Percentiles rank a stretch among this genome's conserved stretches.
These are phyloP conservation scores for Ailanthus altissimus DNA, from an alignment of 345 rosid species.

Conservation along the genomic window DNA sequence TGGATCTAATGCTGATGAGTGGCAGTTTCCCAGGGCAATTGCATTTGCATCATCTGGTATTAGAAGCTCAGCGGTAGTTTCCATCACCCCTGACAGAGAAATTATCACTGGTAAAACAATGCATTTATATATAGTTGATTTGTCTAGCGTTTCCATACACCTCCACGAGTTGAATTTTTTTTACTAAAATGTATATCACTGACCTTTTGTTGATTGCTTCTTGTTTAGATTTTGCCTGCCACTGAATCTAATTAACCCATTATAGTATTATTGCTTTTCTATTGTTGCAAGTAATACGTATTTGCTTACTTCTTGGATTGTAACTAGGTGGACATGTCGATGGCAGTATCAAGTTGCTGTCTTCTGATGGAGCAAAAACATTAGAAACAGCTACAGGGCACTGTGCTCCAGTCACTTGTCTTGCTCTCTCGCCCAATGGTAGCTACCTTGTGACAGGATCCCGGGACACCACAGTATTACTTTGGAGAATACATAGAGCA, in stretches of 20 bases:
- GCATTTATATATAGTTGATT: not conserved
- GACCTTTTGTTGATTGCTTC: not conserved
- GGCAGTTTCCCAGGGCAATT: slow-evolving; percentile 85
- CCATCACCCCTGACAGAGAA: slow-evolving; percentile 78
- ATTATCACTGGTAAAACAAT: slow-evolving; percentile 72
- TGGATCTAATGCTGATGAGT: slow-evolving; percentile 61
- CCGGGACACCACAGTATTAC: slow-evolving; percentile 72
- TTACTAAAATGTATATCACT: not conserved
- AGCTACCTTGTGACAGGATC: slow-evolving; percentile 91
- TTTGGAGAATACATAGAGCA: slow-evolving; percentile 85
- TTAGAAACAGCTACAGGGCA: slow-evolving; percentile 86
- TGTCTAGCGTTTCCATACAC: not conserved
- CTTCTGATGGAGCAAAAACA: slow-evolving; percentile 89
- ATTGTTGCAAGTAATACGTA: not conserved
- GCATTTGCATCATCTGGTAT: slow-evolving; percentile 89
- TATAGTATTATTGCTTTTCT: slow-evolving; percentile 3
- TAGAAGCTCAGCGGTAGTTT: slow-evolving; percentile 73
- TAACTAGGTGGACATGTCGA: slow-evolving; percentile 90
- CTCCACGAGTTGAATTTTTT: not conserved
- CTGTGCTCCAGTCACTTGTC: slow-evolving; percentile 96
- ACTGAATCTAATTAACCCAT: not conserved
- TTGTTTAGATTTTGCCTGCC: slow-evolving; percentile 5
- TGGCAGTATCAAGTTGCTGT: slow-evolving; percentile 81
- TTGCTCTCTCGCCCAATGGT: slow-evolving; percentile 87
- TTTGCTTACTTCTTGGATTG: slow-evolving; percentile 12